Evolutionary conservation across 2,329 filamentous ascomycete genomes (phyloP).

Genomic region (Metarhizium robertsii): DNA sequence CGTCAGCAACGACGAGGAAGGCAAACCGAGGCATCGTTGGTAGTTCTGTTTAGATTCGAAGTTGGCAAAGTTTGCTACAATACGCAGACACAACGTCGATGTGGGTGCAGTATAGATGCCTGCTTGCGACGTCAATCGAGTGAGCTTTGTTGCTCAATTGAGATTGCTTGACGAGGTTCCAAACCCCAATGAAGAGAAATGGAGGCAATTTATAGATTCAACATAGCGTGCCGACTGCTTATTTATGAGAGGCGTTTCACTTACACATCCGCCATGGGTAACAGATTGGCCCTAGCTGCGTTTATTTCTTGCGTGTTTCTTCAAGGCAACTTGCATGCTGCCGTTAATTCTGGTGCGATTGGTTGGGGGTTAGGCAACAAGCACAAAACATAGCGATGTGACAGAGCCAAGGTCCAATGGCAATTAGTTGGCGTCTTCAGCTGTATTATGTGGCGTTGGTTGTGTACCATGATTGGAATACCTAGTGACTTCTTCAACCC

Average conservation of each 20-base stretch:
- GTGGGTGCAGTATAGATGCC: not conserved
- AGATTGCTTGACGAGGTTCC: not conserved
- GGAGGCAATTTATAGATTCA: not conserved
- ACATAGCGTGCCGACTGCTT: not conserved
- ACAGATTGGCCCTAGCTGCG: not conserved
- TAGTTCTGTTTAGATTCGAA: not conserved
- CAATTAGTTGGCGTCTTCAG: not conserved
- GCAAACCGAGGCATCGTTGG: conserved; percentile 19
- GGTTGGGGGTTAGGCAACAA: not conserved
- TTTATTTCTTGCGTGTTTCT: not conserved
- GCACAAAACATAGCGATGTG: not conserved
- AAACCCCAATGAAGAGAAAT: not conserved
- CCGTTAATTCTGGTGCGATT: not conserved
- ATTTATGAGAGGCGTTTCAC: not conserved
- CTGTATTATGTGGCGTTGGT: not conserved
- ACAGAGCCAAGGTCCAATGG: not conserved
- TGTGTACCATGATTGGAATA: not conserved
- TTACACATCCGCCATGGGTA: not conserved
- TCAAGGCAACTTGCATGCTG: not conserved
- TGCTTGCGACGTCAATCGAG: too few species aligned
- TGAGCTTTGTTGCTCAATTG: not conserved
- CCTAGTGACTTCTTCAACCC: not conserved
- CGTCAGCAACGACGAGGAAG: conserved; percentile 19
- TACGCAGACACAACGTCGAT: not conserved
- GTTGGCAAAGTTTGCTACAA: not conserved